Base-by-base conservation (phyloP, 129 eudicot species). In the Cynara cardunculus region DNA sequence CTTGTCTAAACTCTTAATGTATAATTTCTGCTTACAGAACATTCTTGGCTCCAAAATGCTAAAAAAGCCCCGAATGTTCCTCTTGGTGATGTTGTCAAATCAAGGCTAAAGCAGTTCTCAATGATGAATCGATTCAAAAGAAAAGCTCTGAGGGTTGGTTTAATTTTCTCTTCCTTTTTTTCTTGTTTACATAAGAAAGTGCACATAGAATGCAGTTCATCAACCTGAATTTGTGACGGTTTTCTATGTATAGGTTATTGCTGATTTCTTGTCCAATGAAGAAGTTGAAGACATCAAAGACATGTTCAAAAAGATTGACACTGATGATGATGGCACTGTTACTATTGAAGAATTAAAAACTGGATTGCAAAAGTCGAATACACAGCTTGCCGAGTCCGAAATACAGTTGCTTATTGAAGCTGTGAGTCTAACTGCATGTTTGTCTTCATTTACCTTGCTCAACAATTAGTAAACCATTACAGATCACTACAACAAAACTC, bases 61-160 rank as follows among this genome's bases (percentile, higher is more conserved):
- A 93, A 93, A 81, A 93, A 89, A 87, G 98, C 98, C 81, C 89
- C 98, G 44, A 93, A 90, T 89, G 90, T 90, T 71, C 91, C 95
- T 53, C 98, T 94, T 76, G 98, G 98, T 34, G 98, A 94, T 82
- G 96, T 94, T 74, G 98, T 94, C 71, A 91, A 88, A 76, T 89
- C 97, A 46, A 90, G 97, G 64, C 93, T 93, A 71, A 93, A 93
- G 82, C 97, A 93, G 82, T 93, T 93, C 77, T 90, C 97, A 22
- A 10, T 93, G 86, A 46, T 53, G 76, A 92, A 92, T 73, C 88
- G 98, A 74, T 94, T 94, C 89, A 94, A 94, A 89, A 88, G 97
- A 87, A 94, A 94, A 84, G 98, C 97, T 81, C 79, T 93, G 72
- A 90, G 95, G 89, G 97, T 93, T 41, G n/a, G 93, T 89, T 80